These are phyloP conservation scores for Petasospora rhodanensis DNA, from an alignment of 1,139 yeast genomes.

Conservation along the genomic window DNA sequence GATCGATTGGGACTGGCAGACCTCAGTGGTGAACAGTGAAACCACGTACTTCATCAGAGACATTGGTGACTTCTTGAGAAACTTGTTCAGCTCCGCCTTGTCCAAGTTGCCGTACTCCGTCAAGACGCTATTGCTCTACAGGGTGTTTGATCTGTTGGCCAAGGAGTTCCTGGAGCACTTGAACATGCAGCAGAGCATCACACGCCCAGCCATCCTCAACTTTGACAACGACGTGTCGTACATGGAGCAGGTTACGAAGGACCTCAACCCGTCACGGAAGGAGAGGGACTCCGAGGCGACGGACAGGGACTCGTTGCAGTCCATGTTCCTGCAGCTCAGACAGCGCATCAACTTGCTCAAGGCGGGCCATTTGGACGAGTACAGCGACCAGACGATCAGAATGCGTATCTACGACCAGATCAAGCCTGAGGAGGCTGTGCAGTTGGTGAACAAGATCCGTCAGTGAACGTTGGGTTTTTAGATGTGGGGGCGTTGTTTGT, in stretches of 20 bases:
- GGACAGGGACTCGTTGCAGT: conserved; percentile 36
- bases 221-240: conserved; percentile 60
- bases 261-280: conserved; percentile 31
- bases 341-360: conserved; percentile 58
- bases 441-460: conserved; percentile 39
- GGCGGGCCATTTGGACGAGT: conserved; percentile 46
- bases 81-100: conserved; percentile 83
- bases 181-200: conserved; percentile 40
- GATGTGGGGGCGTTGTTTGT: no score
- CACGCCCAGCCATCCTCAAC: conserved; percentile 45
- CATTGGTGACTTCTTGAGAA: conserved; percentile 82
- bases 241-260: conserved; percentile 47
- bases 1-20: conserved; percentile 80
- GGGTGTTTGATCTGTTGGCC: conserved; percentile 84
- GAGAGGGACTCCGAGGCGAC: conserved; percentile 7
- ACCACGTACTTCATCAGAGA: conserved; percentile 79
- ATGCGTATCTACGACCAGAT: conserved; percentile 59
- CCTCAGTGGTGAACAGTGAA: conserved; percentile 46
- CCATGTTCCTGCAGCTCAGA: conserved; percentile 54
- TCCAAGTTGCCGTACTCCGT: conserved; percentile 76
- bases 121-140: conserved; percentile 71
- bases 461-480: neutral
- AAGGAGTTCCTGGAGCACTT: conserved; percentile 63
- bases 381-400: conserved; percentile 49
- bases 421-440: conserved; percentile 53